Conservation (phyloP, 2,329 filamentous ascomycete genomes). For the Pyrenochaeta sp. region DNA sequence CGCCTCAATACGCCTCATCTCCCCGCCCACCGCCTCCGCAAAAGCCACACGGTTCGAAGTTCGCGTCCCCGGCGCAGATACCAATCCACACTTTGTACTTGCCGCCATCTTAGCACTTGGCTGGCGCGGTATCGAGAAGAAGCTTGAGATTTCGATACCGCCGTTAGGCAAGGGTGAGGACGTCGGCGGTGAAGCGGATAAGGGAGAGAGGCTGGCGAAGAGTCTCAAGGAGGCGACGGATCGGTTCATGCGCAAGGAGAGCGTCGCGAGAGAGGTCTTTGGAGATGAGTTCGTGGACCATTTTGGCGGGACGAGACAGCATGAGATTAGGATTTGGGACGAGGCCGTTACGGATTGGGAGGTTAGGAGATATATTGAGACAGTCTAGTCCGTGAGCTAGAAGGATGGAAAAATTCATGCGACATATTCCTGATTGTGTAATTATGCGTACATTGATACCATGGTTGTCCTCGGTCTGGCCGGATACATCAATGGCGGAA, state of each 20-base stretch:
- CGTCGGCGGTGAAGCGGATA: slow-evolving; percentile 75
- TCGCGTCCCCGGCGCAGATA: slow-evolving; percentile 91
- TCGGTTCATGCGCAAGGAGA: slow-evolving; percentile 77
- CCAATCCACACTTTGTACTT: slow-evolving; percentile 87
- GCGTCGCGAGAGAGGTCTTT: slow-evolving; percentile 91
- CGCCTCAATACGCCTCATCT: slow-evolving; percentile 87
- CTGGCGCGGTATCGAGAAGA: slow-evolving; percentile 92
- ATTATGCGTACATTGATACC: background rate
- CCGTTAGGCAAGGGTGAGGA: slow-evolving; percentile 87
- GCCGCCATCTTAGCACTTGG: slow-evolving; percentile 87
- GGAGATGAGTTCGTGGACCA: slow-evolving; percentile 97
- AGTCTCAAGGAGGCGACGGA: slow-evolving; percentile 84
- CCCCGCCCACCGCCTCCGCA: slow-evolving; percentile 83
- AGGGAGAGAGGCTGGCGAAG: slow-evolving; percentile 82
- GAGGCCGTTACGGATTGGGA: slow-evolving; percentile 98
- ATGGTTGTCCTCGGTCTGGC: background rate
- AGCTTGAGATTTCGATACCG: slow-evolving; percentile 80
- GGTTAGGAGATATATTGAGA: slow-evolving; percentile 57
- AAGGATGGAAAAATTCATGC: background rate
- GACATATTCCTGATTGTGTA: background rate
- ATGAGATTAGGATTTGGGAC: slow-evolving; percentile 90
- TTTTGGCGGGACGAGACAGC: slow-evolving; percentile 88
- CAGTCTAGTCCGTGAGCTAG: slow-evolving; percentile 26
- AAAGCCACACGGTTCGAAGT: slow-evolving; percentile 93
- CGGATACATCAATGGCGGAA: too few relatives aligned